Evolutionary conservation across 2,329 filamentous ascomycete genomes (phyloP), one percentile per base, ranked within the genome.

Genomic region (Pyrenochaeta sp.): DNA sequence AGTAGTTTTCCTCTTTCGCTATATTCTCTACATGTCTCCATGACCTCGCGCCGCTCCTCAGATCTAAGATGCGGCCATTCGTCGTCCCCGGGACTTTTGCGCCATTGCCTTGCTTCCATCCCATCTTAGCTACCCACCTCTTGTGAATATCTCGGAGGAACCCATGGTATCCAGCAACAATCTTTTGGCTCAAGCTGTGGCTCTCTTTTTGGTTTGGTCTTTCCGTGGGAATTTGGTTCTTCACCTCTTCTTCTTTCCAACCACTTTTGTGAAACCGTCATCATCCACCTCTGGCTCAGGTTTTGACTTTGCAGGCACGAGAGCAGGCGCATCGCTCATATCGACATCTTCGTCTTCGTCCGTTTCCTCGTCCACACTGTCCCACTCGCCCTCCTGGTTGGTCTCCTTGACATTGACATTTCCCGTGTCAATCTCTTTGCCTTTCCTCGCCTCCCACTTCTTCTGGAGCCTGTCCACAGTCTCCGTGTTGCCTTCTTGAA

Each of bases 401-500:
- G 79, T 82, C 51, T 88, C 85, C 46, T 80, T 78, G 44, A 82
- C 81, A 34, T 64, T 62, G 6, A 72, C 62, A 36, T 54, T 63
- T 32, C 60, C 62, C 17, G 58, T 76, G 74, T 41, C 83, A 77
- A 68, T 80, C 58, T 61, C 82, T 63, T 77, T 82, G 39, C 83
- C 83, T 53, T 81, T 83, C 61, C 74, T 81, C 58, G 76, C 83
- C 68, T 80, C 71, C 80, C 84, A 90, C 55, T 80, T 79, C 62
- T 75, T 73, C 59, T 83, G 83, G 74, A 94, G 72, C 50, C 75
- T 76, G 53, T 84, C 79, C 39, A 91, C 82, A 48, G 80, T 80
- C n/a, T 75, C 77, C 52, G 88, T 87, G 43, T 85, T 79, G 11
- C 88, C 88, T 50, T 81, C 79, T 44, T 78, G 76, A 60, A 85